Evolutionary conservation across 257 asterid species (phyloP), one percentile per base, ranked within the genome.

Genomic region (Solanum sejunctum): DNA sequence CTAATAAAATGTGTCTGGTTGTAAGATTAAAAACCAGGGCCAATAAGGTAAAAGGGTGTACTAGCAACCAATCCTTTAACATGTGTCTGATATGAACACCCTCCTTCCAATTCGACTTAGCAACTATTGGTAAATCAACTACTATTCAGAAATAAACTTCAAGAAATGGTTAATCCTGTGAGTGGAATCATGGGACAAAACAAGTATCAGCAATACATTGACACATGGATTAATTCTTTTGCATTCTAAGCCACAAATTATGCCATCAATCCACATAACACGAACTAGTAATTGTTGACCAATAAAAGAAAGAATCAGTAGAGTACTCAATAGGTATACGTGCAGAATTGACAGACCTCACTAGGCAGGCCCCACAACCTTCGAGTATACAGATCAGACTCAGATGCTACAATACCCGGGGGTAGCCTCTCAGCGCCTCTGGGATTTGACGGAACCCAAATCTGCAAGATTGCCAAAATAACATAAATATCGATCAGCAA

Each of bases 371-470:
- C 99, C 96, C 96, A 94, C 69, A 93, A 88, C 88, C 99, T 92
- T 84, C 96, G 96, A 78, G 82, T 83, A 85, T 94, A 93, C 21
- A 96, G 84, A 88, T 94, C 98, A 82, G 98, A 91, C 73, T 92
- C 96, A 2, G 92, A 41, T 28, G 78, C 85, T 11, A 94, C 57
- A 80, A 94, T 88, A 43, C 96, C 97, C 16, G 97, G 97, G 16
- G 99, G 98, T 82, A 96, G 89, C 83, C 92, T 93, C 92, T 94
- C 97, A 45, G 98, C 90, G 12, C 99, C 99, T 88, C 92, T 91
- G 82, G 99, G 99, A 86, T 96, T 96, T 81, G 93, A 90, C 26
- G 98, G 92, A 85, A 89, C 93, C 97, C 97, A 94, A 1, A 96
- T 88, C 99, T 96, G 94, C 84, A 82, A 56, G 45, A 83, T 52